These are phyloP conservation scores for Naganishia sp. DNA, from an alignment of 1,284 basidiomycete species.

Conservation along the genomic window DNA sequence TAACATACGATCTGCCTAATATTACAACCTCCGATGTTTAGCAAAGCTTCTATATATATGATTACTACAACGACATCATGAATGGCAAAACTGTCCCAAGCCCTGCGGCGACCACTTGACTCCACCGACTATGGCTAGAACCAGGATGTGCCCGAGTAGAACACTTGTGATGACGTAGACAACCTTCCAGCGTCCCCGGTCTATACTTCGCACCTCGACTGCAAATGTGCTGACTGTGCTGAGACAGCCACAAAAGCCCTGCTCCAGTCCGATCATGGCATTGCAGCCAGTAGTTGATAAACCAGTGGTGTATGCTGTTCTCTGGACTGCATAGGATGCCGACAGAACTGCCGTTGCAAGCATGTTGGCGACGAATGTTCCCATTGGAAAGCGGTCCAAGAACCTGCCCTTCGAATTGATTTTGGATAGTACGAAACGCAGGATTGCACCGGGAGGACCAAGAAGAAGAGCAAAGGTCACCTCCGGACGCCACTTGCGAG, in stretches of 20 bases:
- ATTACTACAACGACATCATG: neutral
- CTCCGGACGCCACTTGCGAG: slow-evolving; percentile 70
- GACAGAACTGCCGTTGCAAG: slow-evolving; percentile 75
- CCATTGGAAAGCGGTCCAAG: slow-evolving; percentile 67
- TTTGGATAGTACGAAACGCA: slow-evolving; percentile 75
- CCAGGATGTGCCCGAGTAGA: slow-evolving; percentile 67
- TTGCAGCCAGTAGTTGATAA: slow-evolving; percentile 59
- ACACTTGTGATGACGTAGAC: slow-evolving; percentile 72
- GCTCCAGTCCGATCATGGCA: slow-evolving; percentile 73
- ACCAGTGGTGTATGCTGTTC: slow-evolving; percentile 47
- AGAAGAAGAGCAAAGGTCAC: slow-evolving; percentile 87
- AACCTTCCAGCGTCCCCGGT: slow-evolving; percentile 55
- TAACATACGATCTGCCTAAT: too few species aligned
- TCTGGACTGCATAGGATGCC: slow-evolving; percentile 70
- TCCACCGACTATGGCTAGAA: slow-evolving; percentile 75
- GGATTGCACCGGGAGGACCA: slow-evolving; percentile 82
- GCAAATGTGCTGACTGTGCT: slow-evolving; percentile 94
- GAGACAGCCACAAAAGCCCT: slow-evolving; percentile 94
- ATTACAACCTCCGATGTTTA: neutral
- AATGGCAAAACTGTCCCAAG: slow-evolving; percentile 24
- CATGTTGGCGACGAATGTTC: slow-evolving; percentile 85
- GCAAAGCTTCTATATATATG: neutral
- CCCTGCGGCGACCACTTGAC: slow-evolving; percentile 59
- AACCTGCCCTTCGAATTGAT: slow-evolving; percentile 67
- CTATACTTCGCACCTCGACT: slow-evolving; percentile 70